Percentiles rank a stretch among this genome's conserved stretches.
phyloP scores from a whole-genome alignment of 2,329 filamentous ascomycete species.

The Neofusicoccum kwambonambiense region DNA sequence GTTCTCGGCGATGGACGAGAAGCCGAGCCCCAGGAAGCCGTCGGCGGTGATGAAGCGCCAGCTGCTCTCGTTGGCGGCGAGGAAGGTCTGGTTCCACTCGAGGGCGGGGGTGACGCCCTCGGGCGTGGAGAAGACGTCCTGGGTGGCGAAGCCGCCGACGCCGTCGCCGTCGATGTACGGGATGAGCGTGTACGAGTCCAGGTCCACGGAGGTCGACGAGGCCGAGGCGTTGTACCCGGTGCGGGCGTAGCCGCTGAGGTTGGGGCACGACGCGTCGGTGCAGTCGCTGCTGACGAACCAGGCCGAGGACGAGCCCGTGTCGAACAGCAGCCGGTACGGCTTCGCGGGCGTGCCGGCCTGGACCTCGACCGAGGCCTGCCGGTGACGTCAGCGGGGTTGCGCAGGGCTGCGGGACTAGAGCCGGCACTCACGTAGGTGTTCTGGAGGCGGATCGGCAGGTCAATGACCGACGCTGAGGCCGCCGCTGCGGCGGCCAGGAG shows the following conservation, averaged over 20 bases:
- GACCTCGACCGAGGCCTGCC: conserved; percentile 16
- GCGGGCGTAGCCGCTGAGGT: conserved; percentile 19
- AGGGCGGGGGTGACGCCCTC: conserved; percentile 1
- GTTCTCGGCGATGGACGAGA: conserved; percentile 23
- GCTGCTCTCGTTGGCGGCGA: conserved; percentile 21
- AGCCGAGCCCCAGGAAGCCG: conserved; percentile 24
- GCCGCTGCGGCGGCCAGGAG: background rate
- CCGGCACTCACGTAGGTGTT: conserved; percentile 11
- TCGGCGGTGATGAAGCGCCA: conserved; percentile 26
- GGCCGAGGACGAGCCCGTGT: conserved; percentile 23
- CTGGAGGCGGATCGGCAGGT: conserved; percentile 21
- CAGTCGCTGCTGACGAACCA: conserved; percentile 23
- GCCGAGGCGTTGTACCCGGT: conserved; percentile 21
- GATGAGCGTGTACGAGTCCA: conserved; percentile 18
- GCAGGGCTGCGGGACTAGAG: too few relatives aligned
- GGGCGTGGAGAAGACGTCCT: conserved; percentile 21
- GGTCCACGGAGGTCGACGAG: conserved; percentile 20
- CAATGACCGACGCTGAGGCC: conserved; percentile 21
- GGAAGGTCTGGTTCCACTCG: conserved; percentile 26
- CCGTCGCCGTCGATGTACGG: conserved; percentile 22
- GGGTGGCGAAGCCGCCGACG: conserved; percentile 18
- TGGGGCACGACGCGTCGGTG: conserved; percentile 20
- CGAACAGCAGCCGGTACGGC: conserved; percentile 23
- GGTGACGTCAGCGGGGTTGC: background rate
- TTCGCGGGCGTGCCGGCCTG: conserved; percentile 21